A percentile compares a stretch with the other conserved stretches of the same genome.
Conservation (phyloP, 1,284 basidiomycete genomes). For the Fomes fomentarius region DNA sequence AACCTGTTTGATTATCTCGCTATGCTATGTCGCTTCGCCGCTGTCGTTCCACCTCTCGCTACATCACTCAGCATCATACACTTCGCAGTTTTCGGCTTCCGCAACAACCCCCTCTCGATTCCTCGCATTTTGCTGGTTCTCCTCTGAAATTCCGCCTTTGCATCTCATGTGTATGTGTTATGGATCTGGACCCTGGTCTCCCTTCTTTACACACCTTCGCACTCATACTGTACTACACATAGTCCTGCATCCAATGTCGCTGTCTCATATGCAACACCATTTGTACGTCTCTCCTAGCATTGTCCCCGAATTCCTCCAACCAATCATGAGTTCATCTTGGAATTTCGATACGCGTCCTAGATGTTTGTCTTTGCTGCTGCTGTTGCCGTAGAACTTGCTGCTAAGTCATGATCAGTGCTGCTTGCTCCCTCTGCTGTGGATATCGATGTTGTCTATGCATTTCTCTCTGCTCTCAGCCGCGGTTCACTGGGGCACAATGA, state of each 20-base stretch:
- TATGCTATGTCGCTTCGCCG: conserved; percentile 23
- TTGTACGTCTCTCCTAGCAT: conserved; percentile 4
- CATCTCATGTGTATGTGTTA: conserved; percentile 1
- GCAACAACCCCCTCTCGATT: not conserved
- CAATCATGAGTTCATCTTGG: not conserved
- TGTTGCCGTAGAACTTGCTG: not conserved
- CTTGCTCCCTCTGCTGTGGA: too few relatives aligned
- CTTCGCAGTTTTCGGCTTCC: not conserved
- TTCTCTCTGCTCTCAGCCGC: not conserved
- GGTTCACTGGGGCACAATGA: not conserved
- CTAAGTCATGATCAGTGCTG: too few relatives aligned
- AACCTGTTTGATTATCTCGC: conserved; percentile 21
- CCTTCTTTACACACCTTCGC: not conserved
- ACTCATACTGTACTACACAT: conserved; percentile 25
- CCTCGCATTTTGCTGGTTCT: not conserved
- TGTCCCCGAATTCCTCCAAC: not conserved
- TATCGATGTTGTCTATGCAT: not conserved
- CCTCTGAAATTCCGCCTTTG: not conserved
- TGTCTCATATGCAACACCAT: conserved; percentile 19
- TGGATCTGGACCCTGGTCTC: conserved; percentile 1
- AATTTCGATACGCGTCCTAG: not conserved
- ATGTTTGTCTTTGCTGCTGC: not conserved
- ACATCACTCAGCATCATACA: not conserved
- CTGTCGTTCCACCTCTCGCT: conserved; percentile 15
- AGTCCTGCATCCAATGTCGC: conserved; percentile 22